Conservation (phyloP, 2,329 filamentous ascomycete genomes). For the Polytolypa hystricis region DNA sequence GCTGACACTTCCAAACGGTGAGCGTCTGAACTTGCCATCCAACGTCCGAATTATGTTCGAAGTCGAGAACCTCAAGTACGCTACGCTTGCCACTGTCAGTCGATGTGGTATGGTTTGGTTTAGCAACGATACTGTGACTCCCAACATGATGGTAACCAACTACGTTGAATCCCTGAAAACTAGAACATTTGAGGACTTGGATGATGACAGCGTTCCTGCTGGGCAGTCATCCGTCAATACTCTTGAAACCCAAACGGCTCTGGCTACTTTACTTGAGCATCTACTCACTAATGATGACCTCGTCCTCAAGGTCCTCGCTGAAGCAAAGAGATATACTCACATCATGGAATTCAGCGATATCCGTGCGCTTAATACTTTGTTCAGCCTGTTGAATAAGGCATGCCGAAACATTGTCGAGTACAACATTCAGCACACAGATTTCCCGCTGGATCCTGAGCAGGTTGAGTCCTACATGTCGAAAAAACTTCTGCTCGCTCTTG, state of each 20-base stretch:
- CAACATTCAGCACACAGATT: constrained; percentile 87
- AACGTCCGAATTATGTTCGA: constrained; percentile 99
- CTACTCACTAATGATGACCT: constrained; percentile 72
- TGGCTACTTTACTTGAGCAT: constrained; percentile 66
- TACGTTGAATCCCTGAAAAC: constrained; percentile 76
- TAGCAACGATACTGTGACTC: constrained; percentile 91
- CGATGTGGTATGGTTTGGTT: constrained; percentile 99
- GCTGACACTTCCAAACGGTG: constrained; percentile 90
- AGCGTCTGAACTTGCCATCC: constrained; percentile 83
- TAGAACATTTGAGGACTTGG: constrained; percentile 83
- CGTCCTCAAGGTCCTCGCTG: constrained; percentile 62
- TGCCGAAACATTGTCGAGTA: constrained; percentile 91
- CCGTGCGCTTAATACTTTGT: constrained; percentile 81
- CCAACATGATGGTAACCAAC: constrained; percentile 83
- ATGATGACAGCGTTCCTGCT: constrained; percentile 74
- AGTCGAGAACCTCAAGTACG: constrained; percentile 94
- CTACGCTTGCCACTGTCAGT: constrained; percentile 95
- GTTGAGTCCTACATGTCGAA: constrained; percentile 83
- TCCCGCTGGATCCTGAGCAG: constrained; percentile 81
- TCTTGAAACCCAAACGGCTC: constrained; percentile 63
- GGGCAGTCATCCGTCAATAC: constrained; percentile 69
- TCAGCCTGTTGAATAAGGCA: constrained; percentile 89
- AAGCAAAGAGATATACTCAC: constrained; percentile 71
- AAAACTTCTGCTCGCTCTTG: constrained; percentile 81
- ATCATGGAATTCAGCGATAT: constrained; percentile 98